These are phyloP conservation scores for Psilocybe azurescens DNA, from an alignment of 768 basidiomycete genomes.

Conservation along the genomic window DNA sequence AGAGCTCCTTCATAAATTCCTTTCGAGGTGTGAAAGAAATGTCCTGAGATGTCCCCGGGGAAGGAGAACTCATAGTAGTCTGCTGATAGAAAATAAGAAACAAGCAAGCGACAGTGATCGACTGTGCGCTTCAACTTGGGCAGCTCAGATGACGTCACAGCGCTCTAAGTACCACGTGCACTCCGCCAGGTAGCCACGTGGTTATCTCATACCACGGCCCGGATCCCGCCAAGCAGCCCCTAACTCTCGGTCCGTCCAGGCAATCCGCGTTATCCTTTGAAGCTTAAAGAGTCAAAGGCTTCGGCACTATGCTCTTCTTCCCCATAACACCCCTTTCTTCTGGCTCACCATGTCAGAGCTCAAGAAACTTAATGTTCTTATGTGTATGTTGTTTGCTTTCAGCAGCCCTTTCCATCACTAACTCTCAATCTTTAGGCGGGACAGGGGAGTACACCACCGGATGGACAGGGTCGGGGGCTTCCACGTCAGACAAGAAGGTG, in stretches of 20 bases:
- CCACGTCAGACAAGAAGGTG: constrained; percentile 94
- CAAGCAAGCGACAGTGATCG: background rate
- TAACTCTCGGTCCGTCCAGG: constrained; percentile 11
- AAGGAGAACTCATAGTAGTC: constrained; percentile 28
- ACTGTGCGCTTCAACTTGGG: background rate
- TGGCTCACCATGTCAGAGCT: constrained; percentile 44
- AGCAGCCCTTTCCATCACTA: background rate
- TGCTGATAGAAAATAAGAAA: constrained; percentile 11
- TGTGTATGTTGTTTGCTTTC: constrained; percentile 59
- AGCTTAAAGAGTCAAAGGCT: background rate
- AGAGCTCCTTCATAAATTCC: constrained; percentile 70
- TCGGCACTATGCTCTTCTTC: constrained; percentile 11
- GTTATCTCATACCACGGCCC: background rate
- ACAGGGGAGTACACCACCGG: constrained; percentile 94
- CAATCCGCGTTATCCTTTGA: background rate
- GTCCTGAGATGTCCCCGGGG: constrained; percentile 38
- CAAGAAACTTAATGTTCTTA: constrained; percentile 70
- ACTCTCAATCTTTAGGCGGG: constrained; percentile 10
- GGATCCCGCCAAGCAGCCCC: background rate
- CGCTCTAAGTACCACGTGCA: constrained; percentile 21
- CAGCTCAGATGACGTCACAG: constrained; percentile 27
- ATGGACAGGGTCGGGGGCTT: constrained; percentile 91
- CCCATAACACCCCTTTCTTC: background rate
- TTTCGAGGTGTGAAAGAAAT: constrained; percentile 68
- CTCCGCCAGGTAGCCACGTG: constrained; percentile 21